Evolutionary conservation across 352 stramenopile genomes (phyloP).

Genomic region (Heterotrichella gracilis): DNA sequence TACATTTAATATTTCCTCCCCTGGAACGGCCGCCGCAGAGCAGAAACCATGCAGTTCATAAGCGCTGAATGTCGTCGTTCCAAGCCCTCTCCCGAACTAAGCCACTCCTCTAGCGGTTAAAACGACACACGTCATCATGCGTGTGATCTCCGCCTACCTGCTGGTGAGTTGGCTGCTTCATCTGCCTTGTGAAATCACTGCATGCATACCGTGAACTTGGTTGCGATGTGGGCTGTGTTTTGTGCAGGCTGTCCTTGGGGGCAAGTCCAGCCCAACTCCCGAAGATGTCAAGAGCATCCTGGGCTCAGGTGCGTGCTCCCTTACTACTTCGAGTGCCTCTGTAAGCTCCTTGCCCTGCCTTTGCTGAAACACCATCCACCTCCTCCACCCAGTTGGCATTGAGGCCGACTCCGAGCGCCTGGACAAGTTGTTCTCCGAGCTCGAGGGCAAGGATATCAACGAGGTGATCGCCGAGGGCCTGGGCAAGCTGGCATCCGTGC

Average conservation of each 20-base stretch:
- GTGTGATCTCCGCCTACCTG: too few species aligned
- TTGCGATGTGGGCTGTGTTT: too few species aligned
- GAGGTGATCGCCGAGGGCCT: conserved; percentile 31
- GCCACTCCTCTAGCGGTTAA: too few species aligned
- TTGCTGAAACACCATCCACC: conserved; percentile 19
- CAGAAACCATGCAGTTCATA: too few species aligned
- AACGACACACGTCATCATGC: too few species aligned
- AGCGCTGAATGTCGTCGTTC: too few species aligned
- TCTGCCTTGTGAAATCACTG: too few species aligned
- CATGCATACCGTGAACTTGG: too few species aligned
- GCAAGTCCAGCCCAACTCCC: background rate
- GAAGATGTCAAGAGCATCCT: background rate
- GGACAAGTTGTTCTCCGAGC: conserved; percentile 25
- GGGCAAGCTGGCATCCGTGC: conserved; percentile 36
- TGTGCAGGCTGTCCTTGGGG: background rate
- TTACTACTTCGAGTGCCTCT: background rate
- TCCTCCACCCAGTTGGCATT: conserved; percentile 48
- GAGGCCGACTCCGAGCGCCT: conserved; percentile 40
- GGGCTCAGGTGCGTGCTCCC: background rate
- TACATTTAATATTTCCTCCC: too few species aligned
- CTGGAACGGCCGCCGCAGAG: too few species aligned
- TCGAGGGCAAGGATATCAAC: conserved; percentile 35
- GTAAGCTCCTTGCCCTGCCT: background rate
- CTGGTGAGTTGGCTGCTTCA: too few species aligned
- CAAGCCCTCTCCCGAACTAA: too few species aligned